Evolutionary conservation across 2,329 filamentous ascomycete genomes (phyloP), one percentile per base, ranked within the genome.

Genomic region (Blumeria graminis): DNA sequence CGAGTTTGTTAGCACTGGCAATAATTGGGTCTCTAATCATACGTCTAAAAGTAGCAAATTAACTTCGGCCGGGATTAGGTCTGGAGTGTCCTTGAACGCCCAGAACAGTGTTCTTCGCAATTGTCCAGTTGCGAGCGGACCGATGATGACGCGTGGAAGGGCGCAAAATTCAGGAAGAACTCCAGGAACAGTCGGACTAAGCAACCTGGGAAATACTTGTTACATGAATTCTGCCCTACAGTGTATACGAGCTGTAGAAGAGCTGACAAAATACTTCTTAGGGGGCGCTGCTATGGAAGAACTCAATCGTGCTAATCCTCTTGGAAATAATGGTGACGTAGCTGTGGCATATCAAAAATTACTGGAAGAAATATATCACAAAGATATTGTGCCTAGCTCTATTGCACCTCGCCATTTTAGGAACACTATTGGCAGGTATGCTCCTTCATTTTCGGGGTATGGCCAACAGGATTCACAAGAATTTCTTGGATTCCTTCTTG

Each of bases 171-270:
- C 80, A 41, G 84, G 84, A 9, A 80, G 81, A 59, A 78, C 79
- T 11, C 69, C 80, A 36, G 92, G 92, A 35, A 83, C 82, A 43
- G 84, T 89, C 45, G 92, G 92, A 36, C 72, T 98, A 55, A 80
- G 78, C 60, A 98, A 98, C 65, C 72, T 98, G 13, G 92, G 92
- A 53, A 98, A 98, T 65, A 96, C 92, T 0, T 98, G 92, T 70
- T 98, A 98, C 71, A 95, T 96, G 89, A 96, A 96, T 69, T 94
- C 90, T 22, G 92, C 92, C 9, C 73, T 96, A 56, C 92, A 98
- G 67, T 98, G 92, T 67, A 79, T 98, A 55, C 81, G 90, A 55
- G 93, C 86, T 63, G 88, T 95, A 0, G 86, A 94, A 65, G 92
- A 98, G 68, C 71, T 98, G 60, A 90, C 87, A 5, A 82, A 88